Evolutionary conservation across 2,329 filamentous ascomycete genomes (phyloP).

Genomic region (Talaromyces albobiverticillius): DNA sequence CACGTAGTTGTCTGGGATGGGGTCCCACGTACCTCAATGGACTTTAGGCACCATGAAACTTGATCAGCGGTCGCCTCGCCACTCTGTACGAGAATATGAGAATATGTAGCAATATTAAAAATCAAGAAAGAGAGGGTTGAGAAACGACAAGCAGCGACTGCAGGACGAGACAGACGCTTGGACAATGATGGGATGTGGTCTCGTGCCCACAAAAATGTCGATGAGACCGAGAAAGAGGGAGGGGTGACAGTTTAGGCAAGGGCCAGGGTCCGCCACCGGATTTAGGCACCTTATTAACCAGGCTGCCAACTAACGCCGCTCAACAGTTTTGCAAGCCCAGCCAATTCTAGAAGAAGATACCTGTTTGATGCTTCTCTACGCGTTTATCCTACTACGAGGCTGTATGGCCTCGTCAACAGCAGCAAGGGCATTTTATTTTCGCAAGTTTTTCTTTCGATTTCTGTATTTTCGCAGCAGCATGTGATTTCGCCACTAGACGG

Average conservation of each 20-base stretch:
- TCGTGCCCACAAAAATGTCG: slow-evolving; percentile 25
- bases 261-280: not conserved
- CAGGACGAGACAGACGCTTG: too few relatives aligned
- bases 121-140: slow-evolving; percentile 16
- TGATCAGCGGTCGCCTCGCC: slow-evolving; percentile 10
- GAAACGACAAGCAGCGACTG: slow-evolving; percentile 7
- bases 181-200: slow-evolving; percentile 29
- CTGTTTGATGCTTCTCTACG: too few relatives aligned
- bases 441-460: too few relatives aligned
- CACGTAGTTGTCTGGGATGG: not conserved
- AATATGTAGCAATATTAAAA: too few relatives aligned
- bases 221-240: not conserved
- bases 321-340: too few relatives aligned
- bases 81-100: too few relatives aligned
- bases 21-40: not conserved
- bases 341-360: too few relatives aligned
- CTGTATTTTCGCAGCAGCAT: too few relatives aligned
- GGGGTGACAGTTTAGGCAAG: not conserved
- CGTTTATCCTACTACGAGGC: too few relatives aligned
- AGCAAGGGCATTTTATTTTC: too few relatives aligned
- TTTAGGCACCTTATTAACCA: not conserved
- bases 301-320: too few relatives aligned
- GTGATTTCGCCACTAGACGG: slow-evolving; percentile 8
- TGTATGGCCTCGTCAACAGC: too few relatives aligned
- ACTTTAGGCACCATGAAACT: slow-evolving; percentile 2